Evolutionary conservation across 345 rosid species (phyloP), one percentile per base, ranked within the genome.

Genomic region (Murraya paniculata): DNA sequence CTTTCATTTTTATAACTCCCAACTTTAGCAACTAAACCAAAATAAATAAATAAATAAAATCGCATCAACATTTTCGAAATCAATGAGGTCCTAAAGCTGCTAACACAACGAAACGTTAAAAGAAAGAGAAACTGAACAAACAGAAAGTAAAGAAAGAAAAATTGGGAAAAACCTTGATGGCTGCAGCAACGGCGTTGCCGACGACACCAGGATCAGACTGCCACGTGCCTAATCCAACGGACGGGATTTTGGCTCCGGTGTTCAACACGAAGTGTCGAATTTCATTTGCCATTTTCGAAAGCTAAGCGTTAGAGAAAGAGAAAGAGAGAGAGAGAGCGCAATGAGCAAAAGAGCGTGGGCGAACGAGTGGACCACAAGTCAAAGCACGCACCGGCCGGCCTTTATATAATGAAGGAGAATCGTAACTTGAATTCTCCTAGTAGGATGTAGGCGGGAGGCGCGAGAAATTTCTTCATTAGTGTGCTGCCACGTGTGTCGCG

Each of bases 161-260:
- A 27, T 35, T 13, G n/a, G 5, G 35, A 67, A 68, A 68, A 70
- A 79, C 91, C 92, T 90, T 87, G 76, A 87, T 73, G 53, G 90
- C 90, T 50, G 85, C 62, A 41, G 81, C 78, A 71, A 89, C 89
- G 31, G 91, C 89, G 21, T 79, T 76, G 50, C 87, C 86, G 64
- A 85, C 88, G 65, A 83, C 73, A 78, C 84, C 86, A 64, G 88
- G 84, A 28, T 73, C 84, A 36, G 89, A 80, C 62, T 84, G 84
- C 88, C 89, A 83, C 14, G 90, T 89, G 21, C 90, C 92, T 28
- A 86, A 79, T 16, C 89, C 90, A 2, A 89, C 84, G 24, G 80
- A 83, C 24, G 92, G 89, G 58, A 89, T 89, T 55, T 86, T 87
- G 18, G 87, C 87, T 39, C 92, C 92, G 14, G 90, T 86, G 74